Conservation (phyloP, 2,329 filamentous ascomycete genomes). For the Exophiala mesophila region DNA sequence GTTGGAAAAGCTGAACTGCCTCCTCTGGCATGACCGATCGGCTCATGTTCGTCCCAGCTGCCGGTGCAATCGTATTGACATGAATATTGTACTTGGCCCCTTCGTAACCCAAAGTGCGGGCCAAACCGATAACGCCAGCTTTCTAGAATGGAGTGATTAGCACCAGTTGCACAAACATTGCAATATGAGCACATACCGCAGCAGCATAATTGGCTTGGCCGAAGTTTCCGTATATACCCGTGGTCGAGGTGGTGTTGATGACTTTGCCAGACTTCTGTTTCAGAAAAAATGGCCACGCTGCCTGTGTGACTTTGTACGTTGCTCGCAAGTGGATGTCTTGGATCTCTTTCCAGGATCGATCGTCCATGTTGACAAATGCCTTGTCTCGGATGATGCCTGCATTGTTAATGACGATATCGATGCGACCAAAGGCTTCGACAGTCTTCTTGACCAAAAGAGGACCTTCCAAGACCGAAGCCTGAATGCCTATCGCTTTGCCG, state of each 20-base stretch:
- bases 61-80: conserved; percentile 96
- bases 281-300: conserved; percentile 92
- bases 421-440: conserved; percentile 85
- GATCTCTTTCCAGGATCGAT: conserved; percentile 85
- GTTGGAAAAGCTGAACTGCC: conserved; percentile 98
- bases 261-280: conserved; percentile 98
- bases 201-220: conserved; percentile 96
- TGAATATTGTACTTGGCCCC: conserved; percentile 96
- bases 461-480: conserved; percentile 88
- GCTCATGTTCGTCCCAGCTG: conserved; percentile 94
- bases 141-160: conserved; percentile 53
- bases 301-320: conserved; percentile 95
- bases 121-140: conserved; percentile 90
- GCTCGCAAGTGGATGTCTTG: conserved; percentile 86
- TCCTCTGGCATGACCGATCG: conserved; percentile 90
- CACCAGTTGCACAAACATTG: conserved; percentile 6
- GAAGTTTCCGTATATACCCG: conserved; percentile 98
- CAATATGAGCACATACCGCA: conserved; percentile 53
- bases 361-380: conserved; percentile 95
- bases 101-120: conserved; percentile 83
- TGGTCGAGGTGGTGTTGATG: conserved; percentile 93
- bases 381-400: conserved; percentile 96
- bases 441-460: conserved; percentile 85
- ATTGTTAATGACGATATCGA: conserved; percentile 96
- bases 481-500: conserved; percentile 85